phyloP scores from a whole-genome alignment of 352 stramenopile species.

The Peronospora tabacina region DNA sequence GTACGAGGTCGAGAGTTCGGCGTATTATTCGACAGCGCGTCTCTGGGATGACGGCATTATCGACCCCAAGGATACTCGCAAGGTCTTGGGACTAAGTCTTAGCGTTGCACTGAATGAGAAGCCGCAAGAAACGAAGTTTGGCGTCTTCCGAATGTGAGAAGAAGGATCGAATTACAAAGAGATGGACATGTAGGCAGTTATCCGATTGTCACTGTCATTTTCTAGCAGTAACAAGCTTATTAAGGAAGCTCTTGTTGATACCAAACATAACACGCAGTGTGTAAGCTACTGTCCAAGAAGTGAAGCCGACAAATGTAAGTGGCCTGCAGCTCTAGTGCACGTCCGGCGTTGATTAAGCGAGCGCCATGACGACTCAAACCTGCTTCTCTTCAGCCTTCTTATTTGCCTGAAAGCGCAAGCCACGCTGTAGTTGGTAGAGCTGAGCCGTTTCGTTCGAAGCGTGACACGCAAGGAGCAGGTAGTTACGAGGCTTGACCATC shows the following conservation, averaged over 20 bases:
- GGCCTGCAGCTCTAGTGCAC: constrained; percentile 1
- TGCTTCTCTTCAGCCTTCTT: constrained; percentile 33
- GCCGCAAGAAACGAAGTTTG: constrained; percentile 87
- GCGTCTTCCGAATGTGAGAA: constrained; percentile 93
- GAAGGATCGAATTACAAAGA: not conserved
- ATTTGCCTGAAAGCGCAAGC: constrained; percentile 30
- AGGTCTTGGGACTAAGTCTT: constrained; percentile 75
- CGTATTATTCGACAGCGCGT: constrained; percentile 93
- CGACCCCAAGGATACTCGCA: constrained; percentile 90
- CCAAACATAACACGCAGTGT: constrained; percentile 11
- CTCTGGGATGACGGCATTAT: constrained; percentile 99
- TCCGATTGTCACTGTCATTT: constrained; percentile 18
- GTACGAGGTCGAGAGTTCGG: constrained; percentile 91
- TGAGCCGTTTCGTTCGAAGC: constrained; percentile 77
- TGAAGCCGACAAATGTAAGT: constrained; percentile 1
- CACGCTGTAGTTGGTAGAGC: constrained; percentile 75
- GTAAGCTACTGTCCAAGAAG: constrained; percentile 10
- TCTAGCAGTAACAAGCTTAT: constrained; percentile 18
- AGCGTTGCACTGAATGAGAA: constrained; percentile 66
- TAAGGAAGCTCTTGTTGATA: constrained; percentile 15
- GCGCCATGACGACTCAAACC: constrained; percentile 10
- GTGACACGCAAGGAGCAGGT: constrained; percentile 78
- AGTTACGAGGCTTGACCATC: constrained; percentile 86
- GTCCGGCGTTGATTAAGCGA: constrained; percentile 11
- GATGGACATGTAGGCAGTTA: constrained; percentile 4